Evolutionary conservation across 768 basidiomycete species (phyloP).

Genomic region (Chalciporus pseudorubinellus): DNA sequence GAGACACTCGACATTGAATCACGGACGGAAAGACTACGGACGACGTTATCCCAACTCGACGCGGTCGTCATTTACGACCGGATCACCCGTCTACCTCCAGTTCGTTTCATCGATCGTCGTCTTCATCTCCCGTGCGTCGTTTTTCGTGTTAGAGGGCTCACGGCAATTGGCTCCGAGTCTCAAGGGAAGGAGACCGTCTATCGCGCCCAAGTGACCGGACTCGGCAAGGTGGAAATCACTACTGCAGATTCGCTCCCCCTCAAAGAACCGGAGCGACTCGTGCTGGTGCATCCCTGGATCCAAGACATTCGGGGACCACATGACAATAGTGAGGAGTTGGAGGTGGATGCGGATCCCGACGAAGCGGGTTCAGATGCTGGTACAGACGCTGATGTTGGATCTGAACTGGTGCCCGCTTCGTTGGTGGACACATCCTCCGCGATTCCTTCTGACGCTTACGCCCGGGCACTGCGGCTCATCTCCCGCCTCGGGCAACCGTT

Average conservation of each 20-base stretch:
- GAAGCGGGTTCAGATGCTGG: background rate
- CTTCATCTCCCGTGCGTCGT: too few species aligned
- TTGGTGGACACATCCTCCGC: background rate
- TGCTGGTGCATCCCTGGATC: constrained; percentile 14
- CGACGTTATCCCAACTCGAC: too few species aligned
- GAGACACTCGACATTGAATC: too few species aligned
- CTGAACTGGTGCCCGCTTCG: background rate
- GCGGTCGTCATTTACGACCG: too few species aligned
- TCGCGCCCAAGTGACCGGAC: background rate
- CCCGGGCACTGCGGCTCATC: background rate
- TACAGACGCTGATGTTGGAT: too few species aligned
- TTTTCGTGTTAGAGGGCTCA: too few species aligned
- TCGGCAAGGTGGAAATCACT: constrained; percentile 1
- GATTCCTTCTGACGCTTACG: too few species aligned
- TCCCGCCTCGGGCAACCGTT: constrained; percentile 3
- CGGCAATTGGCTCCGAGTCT: too few species aligned
- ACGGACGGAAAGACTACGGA: too few species aligned
- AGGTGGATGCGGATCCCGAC: background rate
- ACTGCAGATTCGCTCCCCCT: background rate
- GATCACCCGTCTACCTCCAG: too few species aligned
- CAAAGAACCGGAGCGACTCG: background rate
- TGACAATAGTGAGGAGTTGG: background rate
- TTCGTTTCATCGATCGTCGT: too few species aligned
- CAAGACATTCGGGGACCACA: background rate
- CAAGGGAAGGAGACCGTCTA: background rate